Evolutionary conservation across 1,284 basidiomycete genomes (phyloP).

Genomic region (Leccinum solheimii): DNA sequence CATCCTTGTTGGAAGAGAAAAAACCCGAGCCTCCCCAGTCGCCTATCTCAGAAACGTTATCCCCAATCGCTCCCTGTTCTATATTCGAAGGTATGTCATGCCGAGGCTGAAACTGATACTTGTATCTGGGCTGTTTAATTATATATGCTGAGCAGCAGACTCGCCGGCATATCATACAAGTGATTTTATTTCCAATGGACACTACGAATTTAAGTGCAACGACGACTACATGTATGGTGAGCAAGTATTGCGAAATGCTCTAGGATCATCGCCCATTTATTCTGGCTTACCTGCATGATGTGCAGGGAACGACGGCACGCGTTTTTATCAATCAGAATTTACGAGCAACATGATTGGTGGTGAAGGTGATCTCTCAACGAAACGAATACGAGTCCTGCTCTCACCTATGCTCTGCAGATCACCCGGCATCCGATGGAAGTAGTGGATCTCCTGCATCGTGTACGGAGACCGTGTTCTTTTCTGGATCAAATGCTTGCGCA

Average conservation of each 20-base stretch:
- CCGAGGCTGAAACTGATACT: neutral
- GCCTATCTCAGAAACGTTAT: neutral
- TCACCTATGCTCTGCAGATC: neutral
- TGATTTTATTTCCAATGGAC: neutral
- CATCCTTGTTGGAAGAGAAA: neutral
- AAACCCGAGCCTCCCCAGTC: neutral
- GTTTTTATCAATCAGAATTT: neutral
- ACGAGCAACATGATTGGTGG: neutral
- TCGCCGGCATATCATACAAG: neutral
- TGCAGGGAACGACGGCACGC: neutral
- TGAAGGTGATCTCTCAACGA: neutral
- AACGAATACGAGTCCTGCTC: neutral
- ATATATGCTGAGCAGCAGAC: neutral
- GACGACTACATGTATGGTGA: neutral
- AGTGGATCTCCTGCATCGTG: neutral
- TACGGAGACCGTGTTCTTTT: neutral
- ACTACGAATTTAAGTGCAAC: neutral
- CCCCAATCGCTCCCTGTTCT: neutral
- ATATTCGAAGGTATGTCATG: neutral
- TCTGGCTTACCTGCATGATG: neutral
- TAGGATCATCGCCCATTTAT: neutral
- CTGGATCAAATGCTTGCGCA: neutral
- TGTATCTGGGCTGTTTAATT: neutral
- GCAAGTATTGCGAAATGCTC: neutral
- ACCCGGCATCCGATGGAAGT: neutral